Base-by-base conservation (phyloP, 768 basidiomycete species). In the Hirschioporus abietinus region DNA sequence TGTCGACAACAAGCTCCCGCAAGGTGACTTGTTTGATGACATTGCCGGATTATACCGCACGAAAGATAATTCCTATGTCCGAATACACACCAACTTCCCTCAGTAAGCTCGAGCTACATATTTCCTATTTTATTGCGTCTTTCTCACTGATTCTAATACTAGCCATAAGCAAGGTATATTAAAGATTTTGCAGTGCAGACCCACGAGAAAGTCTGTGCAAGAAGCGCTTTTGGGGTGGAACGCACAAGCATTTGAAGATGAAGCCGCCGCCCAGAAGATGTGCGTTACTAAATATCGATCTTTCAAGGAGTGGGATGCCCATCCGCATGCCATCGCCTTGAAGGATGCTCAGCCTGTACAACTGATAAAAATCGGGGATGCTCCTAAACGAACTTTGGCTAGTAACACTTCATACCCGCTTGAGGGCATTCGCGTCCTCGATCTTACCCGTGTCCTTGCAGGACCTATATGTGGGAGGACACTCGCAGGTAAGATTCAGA, bases 1-100 rank as follows among this genome's bases (percentile, higher is more conserved):
- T 0, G 59, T 85, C 0, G 77, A 86, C 67, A 80, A 76, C 1
- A 27, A 75, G 30, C 61, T 78, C 15, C 77, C 80, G 0, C 74
- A 72, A 7, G 65, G 63, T 1, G 62, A 71, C 1, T 5, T 80
- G 6, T 86, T 82, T 78, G 86, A 88, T 65, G 70, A 70, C 7
- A 77, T 88, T 15, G 83, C 83, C 0, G 87, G 86, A 0, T 63
- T 85, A 0, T 88, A 87, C 70, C 71, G 74, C 42, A 86, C 86
- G n/a, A 82, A 80, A 66, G 82, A 85, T 66, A 69, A 72, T 27
- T 74, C 79, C 59, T 83, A 76, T 68, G 82, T 88, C 18, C 78
- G 87, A 30, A 80, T 86, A 12, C 87, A 88, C 68, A 86, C 87
- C 23, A 88, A 88, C 65, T 88, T 88, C 71, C 84, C 86, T 42